Base-by-base conservation (phyloP, 345 rosid genomes). In the Eutrema japonicum region DNA sequence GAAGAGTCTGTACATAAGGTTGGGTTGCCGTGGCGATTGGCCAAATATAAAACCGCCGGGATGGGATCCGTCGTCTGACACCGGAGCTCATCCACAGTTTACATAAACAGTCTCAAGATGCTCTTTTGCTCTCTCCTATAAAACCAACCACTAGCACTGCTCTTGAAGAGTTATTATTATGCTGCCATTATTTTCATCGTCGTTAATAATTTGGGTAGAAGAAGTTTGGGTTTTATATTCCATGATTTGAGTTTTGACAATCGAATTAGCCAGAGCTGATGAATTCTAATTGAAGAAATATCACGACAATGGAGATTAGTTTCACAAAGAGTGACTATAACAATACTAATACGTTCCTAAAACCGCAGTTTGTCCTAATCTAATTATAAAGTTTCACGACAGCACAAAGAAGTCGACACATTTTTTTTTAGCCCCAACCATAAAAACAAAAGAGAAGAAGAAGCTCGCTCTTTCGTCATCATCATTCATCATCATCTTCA, bases 1-100 rank as follows among this genome's bases (percentile, higher is more conserved):
- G 86, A 93, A 91, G 88, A 89, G 89, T 82, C 83, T 93, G 18
- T 87, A 90, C 80, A 83, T 88, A 82, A 85, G 96, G 79, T 70
- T 91, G 79, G 97, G 97, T 46, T 90, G 97, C 48, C 87, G 89
- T 4, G 91, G 94, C n/a, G 92, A 93, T 71, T 86, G 89, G 96
- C 91, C 97, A 4, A 84, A 89, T 81, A 89, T 88, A 78, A 85
- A 83, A 77, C 94, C 92, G 10, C 92, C 90, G 0, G 96, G 97
- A 1, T 91, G 92, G 88, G 87, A 87, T 83, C 96, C 94, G 1
- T 80, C 93, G 7, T 45, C 81, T 53, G 81, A 76, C 64, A 46
- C 63, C 4, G 77, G 76, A 10, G 48, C 41, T 46, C 63, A 77
- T 56, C 63, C 57, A 52, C 59, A 47, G 52, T 70, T 51, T 18